Evolutionary conservation across 2,329 filamentous ascomycete species (phyloP).

Genomic region (Monascus ruber): DNA sequence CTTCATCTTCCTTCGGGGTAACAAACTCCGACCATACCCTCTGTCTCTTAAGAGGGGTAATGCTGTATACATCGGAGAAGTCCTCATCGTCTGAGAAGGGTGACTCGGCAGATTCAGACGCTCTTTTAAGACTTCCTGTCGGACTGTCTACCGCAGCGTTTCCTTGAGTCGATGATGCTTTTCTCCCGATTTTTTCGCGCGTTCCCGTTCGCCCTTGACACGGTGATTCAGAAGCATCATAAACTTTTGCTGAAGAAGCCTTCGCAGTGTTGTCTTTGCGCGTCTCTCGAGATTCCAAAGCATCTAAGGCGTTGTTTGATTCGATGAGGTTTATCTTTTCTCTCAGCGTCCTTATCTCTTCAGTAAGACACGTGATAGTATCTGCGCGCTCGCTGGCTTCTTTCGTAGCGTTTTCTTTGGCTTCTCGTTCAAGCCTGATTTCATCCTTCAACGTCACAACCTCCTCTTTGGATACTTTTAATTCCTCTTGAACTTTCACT

Average conservation of each 20-base stretch:
- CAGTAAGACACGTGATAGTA: constrained; percentile 33
- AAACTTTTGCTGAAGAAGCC: constrained; percentile 6
- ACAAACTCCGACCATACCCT: constrained; percentile 19
- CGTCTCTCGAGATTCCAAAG: constrained; percentile 21
- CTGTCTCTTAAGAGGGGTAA: constrained; percentile 24
- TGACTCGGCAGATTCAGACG: constrained; percentile 15
- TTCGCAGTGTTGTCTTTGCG: constrained; percentile 3
- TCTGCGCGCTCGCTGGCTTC: constrained; percentile 38
- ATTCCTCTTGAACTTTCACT: constrained; percentile 44
- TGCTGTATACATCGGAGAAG: constrained; percentile 5
- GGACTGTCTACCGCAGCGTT: constrained; percentile 22
- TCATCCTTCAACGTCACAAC: constrained; percentile 42
- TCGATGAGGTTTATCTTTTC: constrained; percentile 29
- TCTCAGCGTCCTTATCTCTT: constrained; percentile 34
- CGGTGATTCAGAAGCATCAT: constrained; percentile 10
- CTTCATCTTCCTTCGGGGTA: constrained; percentile 15
- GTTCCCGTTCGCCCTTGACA: constrained; percentile 6
- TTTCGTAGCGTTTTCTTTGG: constrained; percentile 35
- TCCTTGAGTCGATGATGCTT: constrained; percentile 19
- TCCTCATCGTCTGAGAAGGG: constrained; percentile 5
- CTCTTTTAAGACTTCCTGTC: constrained; percentile 22
- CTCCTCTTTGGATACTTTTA: constrained; percentile 32
- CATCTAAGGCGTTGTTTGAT: constrained; percentile 23
- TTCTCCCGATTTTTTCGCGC: constrained; percentile 12
- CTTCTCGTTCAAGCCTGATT: constrained; percentile 38